Conservation (phyloP, 805 yeast species). For the Grigorovia yakushimaensis region DNA sequence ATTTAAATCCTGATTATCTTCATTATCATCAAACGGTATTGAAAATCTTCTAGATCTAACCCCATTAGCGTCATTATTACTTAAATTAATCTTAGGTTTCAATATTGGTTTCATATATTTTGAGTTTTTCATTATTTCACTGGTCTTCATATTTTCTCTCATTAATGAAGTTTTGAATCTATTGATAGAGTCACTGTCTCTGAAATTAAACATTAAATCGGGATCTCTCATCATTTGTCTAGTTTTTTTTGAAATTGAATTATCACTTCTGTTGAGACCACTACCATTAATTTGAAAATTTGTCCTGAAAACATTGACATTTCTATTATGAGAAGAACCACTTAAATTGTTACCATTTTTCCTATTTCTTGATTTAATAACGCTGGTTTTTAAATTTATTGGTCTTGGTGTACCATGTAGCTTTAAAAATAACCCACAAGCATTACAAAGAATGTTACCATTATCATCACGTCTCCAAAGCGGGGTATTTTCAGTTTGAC, state of each 20-base stretch:
- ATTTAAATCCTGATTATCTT: background rate
- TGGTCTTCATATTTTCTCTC: background rate
- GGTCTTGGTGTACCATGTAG: slow-evolving; percentile 90
- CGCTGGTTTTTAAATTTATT: slow-evolving; percentile 78
- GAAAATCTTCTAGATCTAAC: background rate
- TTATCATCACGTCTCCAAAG: slow-evolving; percentile 89
- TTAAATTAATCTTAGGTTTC: slow-evolving; percentile 2
- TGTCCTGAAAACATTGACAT: background rate
- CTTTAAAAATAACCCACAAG: slow-evolving; percentile 81
- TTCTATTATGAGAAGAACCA: background rate
- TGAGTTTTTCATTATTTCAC: slow-evolving; percentile 1
- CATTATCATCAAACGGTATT: background rate
- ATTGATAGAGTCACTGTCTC: background rate
- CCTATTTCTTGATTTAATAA: slow-evolving; percentile 81
- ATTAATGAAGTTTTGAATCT: background rate
- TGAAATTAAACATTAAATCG: background rate
- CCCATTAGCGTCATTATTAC: background rate
- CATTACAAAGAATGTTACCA: slow-evolving; percentile 83
- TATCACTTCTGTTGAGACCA: background rate
- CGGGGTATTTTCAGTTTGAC: slow-evolving; percentile 86
- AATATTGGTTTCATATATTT: slow-evolving; percentile 4
- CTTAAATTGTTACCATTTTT: slow-evolving; percentile 14
- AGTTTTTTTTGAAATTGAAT: background rate
- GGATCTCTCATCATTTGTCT: background rate
- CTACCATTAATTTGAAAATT: background rate